Base-by-base conservation (phyloP, 148 eudicot genomes). In the Silene latifolia region DNA sequence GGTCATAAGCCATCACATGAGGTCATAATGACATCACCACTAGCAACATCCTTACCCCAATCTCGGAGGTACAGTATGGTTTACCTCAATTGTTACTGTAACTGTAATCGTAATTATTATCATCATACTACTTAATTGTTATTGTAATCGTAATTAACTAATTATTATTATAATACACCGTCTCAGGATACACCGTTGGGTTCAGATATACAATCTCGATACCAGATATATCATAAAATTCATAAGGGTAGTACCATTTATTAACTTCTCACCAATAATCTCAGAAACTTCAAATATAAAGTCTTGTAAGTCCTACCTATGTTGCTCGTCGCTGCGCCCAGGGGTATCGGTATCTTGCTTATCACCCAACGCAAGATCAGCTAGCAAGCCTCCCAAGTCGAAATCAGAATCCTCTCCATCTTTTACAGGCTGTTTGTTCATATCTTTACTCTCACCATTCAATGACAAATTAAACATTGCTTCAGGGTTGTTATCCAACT, bases 401-500 rank as follows among this genome's bases (percentile, higher is more conserved):
- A 69, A 3, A 59, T 69, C 79, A 0, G 57, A 48, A 21, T 10
- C 25, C 46, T 42, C 72, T 35, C 15, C 24, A 56, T 1, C 74
- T 46, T 29, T 47, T 61, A 18, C 69, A 4, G 74, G 27, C 20
- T 9, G 21, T 19, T 23, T 14, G 9, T 64, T 64, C 71, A 63
- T 64, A 24, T 64, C 76, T n/a, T 72, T 56, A 3, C 39, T 39
- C 42, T 20, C 75, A 42, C 57, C 5, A 13, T 63, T 77, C 69
- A 77, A 35, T 29, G 75, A 77, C 76, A 77, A 21, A 39, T 25
- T 71, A 68, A 77, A 77, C 75, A 64, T 51, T 19, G 71, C 44
- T 69, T 68, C 69, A 44, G 77, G 77, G 58, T 69, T 74, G 58
- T 69, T 69, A 42, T 79, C 78, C 20, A 79, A 53, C 18, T 67